These are phyloP conservation scores for Eucalyptus camaldulensis DNA, from an alignment of 345 rosid genomes.

Conservation along the genomic window DNA sequence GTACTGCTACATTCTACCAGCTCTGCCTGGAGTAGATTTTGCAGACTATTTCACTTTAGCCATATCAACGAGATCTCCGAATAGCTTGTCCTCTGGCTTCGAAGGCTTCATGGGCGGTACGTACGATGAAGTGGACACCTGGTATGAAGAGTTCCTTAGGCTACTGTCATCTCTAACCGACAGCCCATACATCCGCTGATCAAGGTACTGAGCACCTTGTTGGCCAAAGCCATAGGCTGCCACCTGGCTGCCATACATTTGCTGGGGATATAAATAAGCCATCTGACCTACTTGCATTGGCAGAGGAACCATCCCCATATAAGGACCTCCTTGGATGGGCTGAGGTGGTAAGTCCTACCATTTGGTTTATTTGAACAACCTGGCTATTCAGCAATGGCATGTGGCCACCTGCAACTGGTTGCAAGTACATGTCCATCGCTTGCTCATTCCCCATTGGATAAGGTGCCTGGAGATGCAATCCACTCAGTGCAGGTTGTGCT, in stretches of 20 bases:
- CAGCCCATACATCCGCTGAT: conserved; percentile 82
- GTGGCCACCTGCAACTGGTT: conserved; percentile 27
- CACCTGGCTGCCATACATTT: too few relatives aligned
- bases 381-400: conserved; percentile 1
- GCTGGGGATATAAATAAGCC: too few relatives aligned
- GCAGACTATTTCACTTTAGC: conserved; percentile 56
- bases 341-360: conserved; percentile 29
- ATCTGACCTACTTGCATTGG: too few relatives aligned
- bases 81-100: conserved; percentile 72
- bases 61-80: conserved; percentile 93
- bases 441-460: conserved; percentile 36
- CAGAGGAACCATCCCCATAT: too few relatives aligned
- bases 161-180: conserved; percentile 38
- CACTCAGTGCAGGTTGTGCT: conserved; percentile 11
- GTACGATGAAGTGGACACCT: conserved; percentile 40
- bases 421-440: conserved; percentile 46
- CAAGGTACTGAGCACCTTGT: conserved; percentile 45
- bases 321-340: neutral
- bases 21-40: conserved; percentile 49
- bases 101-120: conserved; percentile 42
- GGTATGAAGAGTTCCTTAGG: conserved; percentile 26
- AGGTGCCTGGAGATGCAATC: conserved; percentile 30
- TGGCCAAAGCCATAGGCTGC: conserved; percentile 70
- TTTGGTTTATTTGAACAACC: conserved; percentile 13
- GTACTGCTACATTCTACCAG: conserved; percentile 62